These are phyloP conservation scores for Plasmodium sp. DNA, from an alignment of 169 alveolate species.

Conservation along the genomic window DNA sequence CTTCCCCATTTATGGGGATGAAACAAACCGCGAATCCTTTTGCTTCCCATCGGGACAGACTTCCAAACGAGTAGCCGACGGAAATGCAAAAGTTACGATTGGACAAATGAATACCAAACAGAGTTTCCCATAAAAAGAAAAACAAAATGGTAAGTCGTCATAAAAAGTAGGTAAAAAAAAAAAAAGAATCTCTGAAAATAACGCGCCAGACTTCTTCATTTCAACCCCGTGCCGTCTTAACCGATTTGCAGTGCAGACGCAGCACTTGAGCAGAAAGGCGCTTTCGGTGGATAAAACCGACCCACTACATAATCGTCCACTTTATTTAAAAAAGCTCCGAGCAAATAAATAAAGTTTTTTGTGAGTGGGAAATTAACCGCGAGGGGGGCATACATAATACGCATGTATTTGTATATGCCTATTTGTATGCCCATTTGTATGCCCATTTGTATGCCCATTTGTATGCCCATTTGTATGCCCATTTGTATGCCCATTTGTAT, in stretches of 20 bases:
- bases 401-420: not conserved
- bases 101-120: not conserved
- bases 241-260: not conserved
- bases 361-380: slow-evolving; percentile 32
- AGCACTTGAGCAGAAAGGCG: not conserved
- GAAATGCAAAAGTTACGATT: not conserved
- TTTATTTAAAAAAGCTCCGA: slow-evolving; percentile 21
- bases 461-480: not conserved
- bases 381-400: not conserved
- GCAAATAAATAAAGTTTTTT: slow-evolving; percentile 52
- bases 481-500: not conserved
- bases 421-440: no score
- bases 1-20: not conserved
- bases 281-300: not conserved
- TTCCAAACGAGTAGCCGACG: not conserved
- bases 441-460: not conserved
- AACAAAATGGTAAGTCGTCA: not conserved
- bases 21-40: not conserved
- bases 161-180: not conserved
- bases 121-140: not conserved
- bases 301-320: slow-evolving; percentile 69
- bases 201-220: not conserved
- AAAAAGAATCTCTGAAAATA: not conserved
- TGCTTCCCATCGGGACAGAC: not conserved
- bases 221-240: not conserved